Evolutionary conservation across 1,284 basidiomycete genomes (phyloP), one percentile per base, ranked within the genome.

Genomic region (Leccinum laetum): DNA sequence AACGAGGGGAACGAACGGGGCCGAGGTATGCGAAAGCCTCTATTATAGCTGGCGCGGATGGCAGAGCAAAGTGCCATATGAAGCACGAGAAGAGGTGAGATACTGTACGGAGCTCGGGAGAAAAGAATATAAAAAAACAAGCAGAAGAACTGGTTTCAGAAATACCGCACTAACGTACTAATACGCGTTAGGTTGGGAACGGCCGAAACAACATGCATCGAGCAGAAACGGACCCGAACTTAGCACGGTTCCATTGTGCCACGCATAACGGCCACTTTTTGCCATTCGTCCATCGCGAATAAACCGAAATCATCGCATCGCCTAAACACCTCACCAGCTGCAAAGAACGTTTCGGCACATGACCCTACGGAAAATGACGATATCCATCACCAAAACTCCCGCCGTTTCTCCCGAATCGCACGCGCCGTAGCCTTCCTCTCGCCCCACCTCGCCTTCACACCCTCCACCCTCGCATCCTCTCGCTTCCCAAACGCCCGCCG

Each of bases 341-440:
- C 24, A 35, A 35, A 35, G 32, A 35, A 35, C 32, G 24, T 26
- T 26, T 35, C 26, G 26, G 26, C 29, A 29, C 29, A 29, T 29
- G 29, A 29, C 29, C 29, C 29, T 32, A 32, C 29, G 29, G 29
- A 32, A 32, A 32, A 32, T 32, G 29, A 32, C 29, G 29, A 32
- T 32, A 32, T 32, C 29, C 29, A 37, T 46, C 64, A 90, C 89
- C 88, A 90, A 69, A 85, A 80, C 69, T 83, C 80, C 64, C 83
- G 82, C 64, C 88, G 80, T 73, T 84, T 87, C 68, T 79, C 79
- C 66, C 80, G 76, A 60, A 90, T 84, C n/a, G 85, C 85, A 71
- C 79, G 80, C 2, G 82, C 79, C 64, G 85, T 78, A 49, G 79
- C 69, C 72, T 86, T 86, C 69, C 80, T 80, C 73, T 90, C 87